Evolutionary conservation across 345 rosid species (phyloP), one percentile per base, ranked within the genome.

Genomic region (Pelargonium nanum): DNA sequence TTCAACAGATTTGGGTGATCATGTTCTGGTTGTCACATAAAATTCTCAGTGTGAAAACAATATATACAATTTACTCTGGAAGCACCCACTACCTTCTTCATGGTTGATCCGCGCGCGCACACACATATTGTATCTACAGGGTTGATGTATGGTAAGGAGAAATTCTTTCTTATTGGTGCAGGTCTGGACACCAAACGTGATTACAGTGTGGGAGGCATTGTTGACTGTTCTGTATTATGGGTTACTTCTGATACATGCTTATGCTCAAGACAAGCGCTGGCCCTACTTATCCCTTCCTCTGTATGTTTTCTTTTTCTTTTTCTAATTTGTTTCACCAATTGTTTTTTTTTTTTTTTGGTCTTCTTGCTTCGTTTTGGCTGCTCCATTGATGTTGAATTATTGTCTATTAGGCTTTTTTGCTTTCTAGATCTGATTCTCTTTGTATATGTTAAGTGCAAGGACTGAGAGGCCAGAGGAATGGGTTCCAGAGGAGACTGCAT

Each of bases 211-310:
- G 89, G 98, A 92, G 75, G 96, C 98, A 66, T 68, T 82, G 22
- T 71, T 86, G 74, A 92, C 98, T 1, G 98, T 88, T 40, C 30
- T 92, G 73, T 89, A 85, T 62, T 88, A 73, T 70, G 98, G 88
- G 26, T 72, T 86, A 50, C 91, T 86, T 62, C 75, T 92, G 26
- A 45, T 56, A 19, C 95, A 88, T 48, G 95, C 95, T 28, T 92
- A 86, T 78, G 96, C 86, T 56, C 93, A 92, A 82, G 98, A 92
- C 78, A 86, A 81, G 78, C 89, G 87, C 22, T 92, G 98, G 96
- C 95, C 96, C 68, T 92, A 80, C 71, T 20, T 88, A 51, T 92
- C 96, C 50, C 78, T 92, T 60, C 98, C 98, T 20, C 53, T 92
- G 98, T 88, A 66, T 62, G 92, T 58, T 44, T 63, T 65, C 54